phyloP scores from a whole-genome alignment of 2,329 filamentous ascomycete genomes.

The Calonectria ilicicola region DNA sequence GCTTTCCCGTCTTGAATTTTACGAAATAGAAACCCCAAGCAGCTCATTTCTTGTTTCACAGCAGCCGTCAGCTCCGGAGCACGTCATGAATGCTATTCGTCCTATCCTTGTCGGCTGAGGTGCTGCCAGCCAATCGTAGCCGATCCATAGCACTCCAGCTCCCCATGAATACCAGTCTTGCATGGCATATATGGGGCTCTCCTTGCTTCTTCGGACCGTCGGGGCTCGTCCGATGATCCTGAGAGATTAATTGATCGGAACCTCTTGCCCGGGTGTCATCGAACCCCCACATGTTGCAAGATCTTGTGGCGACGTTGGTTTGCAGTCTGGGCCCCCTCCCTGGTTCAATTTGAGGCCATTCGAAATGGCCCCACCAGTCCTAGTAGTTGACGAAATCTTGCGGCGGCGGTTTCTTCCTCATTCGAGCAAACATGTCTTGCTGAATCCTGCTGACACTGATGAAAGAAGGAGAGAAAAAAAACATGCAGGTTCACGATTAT shows the following conservation, averaged over 20 bases:
- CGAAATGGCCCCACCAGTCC: neutral
- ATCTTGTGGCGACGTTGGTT: conserved; percentile 2
- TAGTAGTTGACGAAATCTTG: neutral
- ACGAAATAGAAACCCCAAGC: conserved; percentile 36
- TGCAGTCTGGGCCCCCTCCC: conserved; percentile 1
- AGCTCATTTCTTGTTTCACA: conserved; percentile 3
- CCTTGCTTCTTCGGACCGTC: conserved; percentile 35
- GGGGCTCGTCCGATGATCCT: conserved; percentile 38
- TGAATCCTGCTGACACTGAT: neutral
- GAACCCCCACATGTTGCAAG: conserved; percentile 15
- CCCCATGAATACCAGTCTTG: conserved; percentile 17
- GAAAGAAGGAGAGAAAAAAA: neutral
- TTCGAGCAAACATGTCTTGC: neutral
- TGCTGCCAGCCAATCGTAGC: conserved; percentile 20
- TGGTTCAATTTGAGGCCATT: neutral
- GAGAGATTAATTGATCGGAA: conserved; percentile 30
- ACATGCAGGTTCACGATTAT: neutral
- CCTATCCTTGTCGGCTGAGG: conserved; percentile 26
- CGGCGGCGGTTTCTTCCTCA: neutral
- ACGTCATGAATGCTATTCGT: conserved; percentile 25
- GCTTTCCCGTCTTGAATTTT: conserved; percentile 29
- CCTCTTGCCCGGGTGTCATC: conserved; percentile 11
- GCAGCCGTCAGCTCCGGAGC: conserved; percentile 24
- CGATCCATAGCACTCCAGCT: conserved; percentile 15
- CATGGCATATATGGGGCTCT: conserved; percentile 26